Evolutionary conservation across 768 basidiomycete genomes (phyloP).

Genomic region (Strobilomyces echinocephalus): DNA sequence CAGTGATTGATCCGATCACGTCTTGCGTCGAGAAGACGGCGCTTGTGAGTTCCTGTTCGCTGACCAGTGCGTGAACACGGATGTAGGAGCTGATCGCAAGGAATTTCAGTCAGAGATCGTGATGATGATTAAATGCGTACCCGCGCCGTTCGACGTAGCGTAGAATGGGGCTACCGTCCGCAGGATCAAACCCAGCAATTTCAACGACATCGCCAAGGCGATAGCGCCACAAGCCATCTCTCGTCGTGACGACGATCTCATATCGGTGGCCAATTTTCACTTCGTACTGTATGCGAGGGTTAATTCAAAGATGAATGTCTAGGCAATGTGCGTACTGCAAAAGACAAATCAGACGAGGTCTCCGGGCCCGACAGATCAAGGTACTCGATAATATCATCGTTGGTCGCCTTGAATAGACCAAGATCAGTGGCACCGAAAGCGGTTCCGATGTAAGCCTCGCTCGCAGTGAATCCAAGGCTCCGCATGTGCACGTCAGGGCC

Average conservation of each 20-base stretch:
- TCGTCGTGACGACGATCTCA: slow-evolving; percentile 17
- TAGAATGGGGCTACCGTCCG: slow-evolving; percentile 18
- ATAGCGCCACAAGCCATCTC: slow-evolving; percentile 23
- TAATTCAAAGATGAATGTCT: neutral
- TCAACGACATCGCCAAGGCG: slow-evolving; percentile 21
- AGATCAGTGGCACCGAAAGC: slow-evolving; percentile 6
- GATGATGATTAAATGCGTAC: slow-evolving; percentile 1
- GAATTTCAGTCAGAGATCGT: neutral
- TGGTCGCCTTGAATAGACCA: slow-evolving; percentile 14
- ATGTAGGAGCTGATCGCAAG: slow-evolving; percentile 4
- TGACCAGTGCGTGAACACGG: neutral
- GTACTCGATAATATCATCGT: slow-evolving; percentile 18
- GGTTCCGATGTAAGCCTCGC: slow-evolving; percentile 15
- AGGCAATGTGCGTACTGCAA: slow-evolving; percentile 7
- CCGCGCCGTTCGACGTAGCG: slow-evolving; percentile 19
- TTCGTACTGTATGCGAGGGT: slow-evolving; percentile 13
- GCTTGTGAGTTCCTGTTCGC: slow-evolving; percentile 12
- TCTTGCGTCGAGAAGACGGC: slow-evolving; percentile 14
- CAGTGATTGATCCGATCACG: slow-evolving; percentile 6
- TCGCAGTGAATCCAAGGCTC: slow-evolving; percentile 15
- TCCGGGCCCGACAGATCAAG: slow-evolving; percentile 14
- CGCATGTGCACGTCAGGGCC: slow-evolving; percentile 12
- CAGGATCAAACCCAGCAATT: slow-evolving; percentile 14
- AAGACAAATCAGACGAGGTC: slow-evolving; percentile 7
- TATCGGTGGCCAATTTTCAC: slow-evolving; percentile 12